These are phyloP conservation scores for Helianthus annuus DNA, from an alignment of 129 eudicot species.

Conservation along the genomic window DNA sequence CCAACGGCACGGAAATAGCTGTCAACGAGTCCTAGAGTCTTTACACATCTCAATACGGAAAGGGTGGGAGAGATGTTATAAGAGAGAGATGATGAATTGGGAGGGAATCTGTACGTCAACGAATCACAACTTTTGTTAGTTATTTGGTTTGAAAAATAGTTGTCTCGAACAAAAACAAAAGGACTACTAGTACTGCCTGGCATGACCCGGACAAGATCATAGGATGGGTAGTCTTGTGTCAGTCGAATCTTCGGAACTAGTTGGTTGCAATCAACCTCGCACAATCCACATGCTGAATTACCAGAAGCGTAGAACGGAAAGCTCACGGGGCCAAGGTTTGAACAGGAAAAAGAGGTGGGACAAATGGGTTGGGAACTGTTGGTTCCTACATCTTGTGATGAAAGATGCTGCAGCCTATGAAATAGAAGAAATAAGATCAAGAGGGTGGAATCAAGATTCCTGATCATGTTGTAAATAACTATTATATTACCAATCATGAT, in stretches of 20 bases:
- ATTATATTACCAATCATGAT: no score
- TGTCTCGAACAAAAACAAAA: slow-evolving; percentile 16
- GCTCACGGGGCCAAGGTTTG: slow-evolving; percentile 16
- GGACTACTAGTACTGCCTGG: slow-evolving; percentile 8
- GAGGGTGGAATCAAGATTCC: background rate
- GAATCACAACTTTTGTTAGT: slow-evolving; percentile 15
- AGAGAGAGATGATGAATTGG: slow-evolving; percentile 16
- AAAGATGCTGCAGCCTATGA: slow-evolving; percentile 3
- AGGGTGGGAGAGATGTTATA: slow-evolving; percentile 10
- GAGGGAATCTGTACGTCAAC: slow-evolving; percentile 10
- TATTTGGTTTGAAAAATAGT: slow-evolving; percentile 10
- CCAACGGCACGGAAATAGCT: slow-evolving; percentile 11
- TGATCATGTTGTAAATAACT: no score
- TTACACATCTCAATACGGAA: slow-evolving; percentile 23
- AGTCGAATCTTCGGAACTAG: slow-evolving; percentile 19
- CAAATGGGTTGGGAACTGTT: slow-evolving; percentile 20
- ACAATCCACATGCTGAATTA: slow-evolving; percentile 30
- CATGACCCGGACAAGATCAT: slow-evolving; percentile 26
- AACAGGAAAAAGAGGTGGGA: slow-evolving; percentile 25
- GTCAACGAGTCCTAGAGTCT: slow-evolving; percentile 2
- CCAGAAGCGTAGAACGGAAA: slow-evolving; percentile 27
- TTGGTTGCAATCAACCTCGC: slow-evolving; percentile 23
- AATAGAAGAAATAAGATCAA: slow-evolving; percentile 7
- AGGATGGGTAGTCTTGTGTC: slow-evolving; percentile 18
- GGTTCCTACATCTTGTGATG: slow-evolving; percentile 12